phyloP scores from a whole-genome alignment of 1,284 basidiomycete species.

The Tilletia setariae region DNA sequence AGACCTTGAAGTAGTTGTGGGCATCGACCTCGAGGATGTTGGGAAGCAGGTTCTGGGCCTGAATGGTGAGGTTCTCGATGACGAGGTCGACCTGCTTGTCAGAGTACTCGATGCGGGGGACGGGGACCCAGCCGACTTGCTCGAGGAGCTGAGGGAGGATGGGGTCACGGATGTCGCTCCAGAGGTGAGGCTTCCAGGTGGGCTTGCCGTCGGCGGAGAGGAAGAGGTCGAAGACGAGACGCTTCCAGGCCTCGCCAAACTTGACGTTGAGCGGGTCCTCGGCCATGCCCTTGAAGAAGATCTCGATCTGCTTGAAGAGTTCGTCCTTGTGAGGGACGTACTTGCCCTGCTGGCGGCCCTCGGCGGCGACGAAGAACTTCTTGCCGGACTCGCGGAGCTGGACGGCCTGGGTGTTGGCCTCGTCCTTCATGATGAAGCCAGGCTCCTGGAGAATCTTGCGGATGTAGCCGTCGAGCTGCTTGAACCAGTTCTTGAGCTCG shows the following conservation, averaged over 20 bases:
- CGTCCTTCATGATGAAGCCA: slow-evolving; percentile 80
- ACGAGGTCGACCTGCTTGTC: slow-evolving; percentile 62
- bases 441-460: slow-evolving; percentile 72
- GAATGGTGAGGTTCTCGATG: slow-evolving; percentile 86
- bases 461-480: slow-evolving; percentile 60
- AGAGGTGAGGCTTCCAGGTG: slow-evolving; percentile 80
- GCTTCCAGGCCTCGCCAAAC: slow-evolving; percentile 77
- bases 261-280: slow-evolving; percentile 78
- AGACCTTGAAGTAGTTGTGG: slow-evolving; percentile 77
- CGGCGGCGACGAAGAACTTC: slow-evolving; percentile 44
- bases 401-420: slow-evolving; percentile 62
- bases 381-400: slow-evolving; percentile 43
- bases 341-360: slow-evolving; percentile 63
- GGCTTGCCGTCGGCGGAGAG: slow-evolving; percentile 61
- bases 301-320: slow-evolving; percentile 68
- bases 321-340: slow-evolving; percentile 80
- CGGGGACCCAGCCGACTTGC: slow-evolving; percentile 63
- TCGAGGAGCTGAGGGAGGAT: slow-evolving; percentile 77
- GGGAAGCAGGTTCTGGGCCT: slow-evolving; percentile 65
- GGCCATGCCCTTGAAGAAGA: slow-evolving; percentile 78
- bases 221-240: slow-evolving; percentile 75
- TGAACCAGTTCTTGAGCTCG: slow-evolving; percentile 74
- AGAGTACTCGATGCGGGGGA: slow-evolving; percentile 57
- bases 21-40: slow-evolving; percentile 75
- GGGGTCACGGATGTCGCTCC: slow-evolving; percentile 76